Percentiles rank a stretch among this genome's conserved stretches.
These are phyloP conservation scores for Hansenula sp. DNA, from an alignment of 1,139 yeast genomes.

Conservation along the genomic window DNA sequence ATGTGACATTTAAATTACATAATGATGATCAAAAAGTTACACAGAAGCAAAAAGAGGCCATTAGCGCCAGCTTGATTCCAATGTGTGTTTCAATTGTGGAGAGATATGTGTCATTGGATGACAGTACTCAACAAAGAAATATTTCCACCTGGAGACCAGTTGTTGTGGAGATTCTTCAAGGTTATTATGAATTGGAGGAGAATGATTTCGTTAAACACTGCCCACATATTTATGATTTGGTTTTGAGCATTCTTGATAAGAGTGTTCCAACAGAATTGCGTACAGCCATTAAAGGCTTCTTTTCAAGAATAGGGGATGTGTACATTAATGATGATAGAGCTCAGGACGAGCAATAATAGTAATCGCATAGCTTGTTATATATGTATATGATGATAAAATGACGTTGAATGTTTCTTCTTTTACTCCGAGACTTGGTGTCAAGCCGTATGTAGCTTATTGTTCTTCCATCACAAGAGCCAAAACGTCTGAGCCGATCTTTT, in stretches of 20 bases:
- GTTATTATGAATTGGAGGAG: constrained; percentile 72
- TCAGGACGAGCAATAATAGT: background rate
- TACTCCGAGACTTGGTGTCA: constrained; percentile 10
- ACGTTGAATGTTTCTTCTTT: too few species aligned
- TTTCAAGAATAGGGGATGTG: constrained; percentile 68
- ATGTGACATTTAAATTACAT: constrained; percentile 75
- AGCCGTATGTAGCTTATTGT: too few species aligned
- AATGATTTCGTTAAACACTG: constrained; percentile 65
- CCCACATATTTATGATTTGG: constrained; percentile 63
- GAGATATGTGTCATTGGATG: constrained; percentile 71
- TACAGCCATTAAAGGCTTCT: constrained; percentile 58
- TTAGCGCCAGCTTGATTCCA: constrained; percentile 46
- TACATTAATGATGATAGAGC: constrained; percentile 28
- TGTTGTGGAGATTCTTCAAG: constrained; percentile 79
- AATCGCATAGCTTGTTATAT: background rate
- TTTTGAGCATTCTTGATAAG: constrained; percentile 64
- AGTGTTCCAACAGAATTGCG: constrained; percentile 70
- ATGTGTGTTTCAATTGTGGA: constrained; percentile 67
- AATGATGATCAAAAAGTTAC: constrained; percentile 46
- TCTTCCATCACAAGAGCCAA: too few species aligned
- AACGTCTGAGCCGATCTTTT: too few species aligned
- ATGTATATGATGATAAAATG: background rate
- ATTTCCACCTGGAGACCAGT: constrained; percentile 90
- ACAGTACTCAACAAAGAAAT: constrained; percentile 72
- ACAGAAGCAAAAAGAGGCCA: constrained; percentile 33